Evolutionary conservation across 139 green algal genomes (phyloP).

Genomic region (Closterium sp.): DNA sequence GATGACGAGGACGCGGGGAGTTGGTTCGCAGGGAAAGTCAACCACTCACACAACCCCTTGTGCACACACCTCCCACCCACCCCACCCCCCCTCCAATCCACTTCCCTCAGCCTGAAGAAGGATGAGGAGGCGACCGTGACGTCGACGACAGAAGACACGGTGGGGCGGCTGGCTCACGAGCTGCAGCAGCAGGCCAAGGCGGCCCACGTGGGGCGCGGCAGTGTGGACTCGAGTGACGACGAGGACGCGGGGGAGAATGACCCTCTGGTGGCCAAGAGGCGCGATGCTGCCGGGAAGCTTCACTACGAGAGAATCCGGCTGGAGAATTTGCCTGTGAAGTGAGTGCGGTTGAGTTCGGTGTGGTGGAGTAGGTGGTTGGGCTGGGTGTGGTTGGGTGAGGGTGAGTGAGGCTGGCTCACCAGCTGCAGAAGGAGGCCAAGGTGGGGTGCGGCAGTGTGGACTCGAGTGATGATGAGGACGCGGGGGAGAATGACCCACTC

Average conservation of each 20-base stretch:
- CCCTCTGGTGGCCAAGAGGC: background rate
- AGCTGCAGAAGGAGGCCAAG: too few relatives aligned
- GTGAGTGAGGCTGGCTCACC: too few relatives aligned
- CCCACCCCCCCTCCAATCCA: background rate
- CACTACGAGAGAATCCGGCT: constrained; percentile 36
- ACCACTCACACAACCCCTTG: too few relatives aligned
- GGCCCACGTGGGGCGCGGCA: background rate
- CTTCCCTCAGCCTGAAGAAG: background rate
- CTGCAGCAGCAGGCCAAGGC: background rate
- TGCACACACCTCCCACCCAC: too few relatives aligned
- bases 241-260: too few relatives aligned
- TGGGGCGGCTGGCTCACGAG: background rate
- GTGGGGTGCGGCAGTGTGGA: background rate
- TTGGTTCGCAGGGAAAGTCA: too few relatives aligned
- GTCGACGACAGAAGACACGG: too few relatives aligned
- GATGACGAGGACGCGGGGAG: too few relatives aligned
- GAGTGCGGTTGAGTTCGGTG: background rate
- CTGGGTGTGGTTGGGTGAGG: too few relatives aligned
- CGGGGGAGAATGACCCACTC: background rate
- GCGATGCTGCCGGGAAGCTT: background rate
- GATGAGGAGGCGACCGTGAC: background rate
- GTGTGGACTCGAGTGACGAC: too few relatives aligned
- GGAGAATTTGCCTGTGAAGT: constrained; percentile 45
- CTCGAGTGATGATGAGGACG: background rate
- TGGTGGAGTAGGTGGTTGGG: too few relatives aligned